Evolutionary conservation across 2,329 filamentous ascomycete genomes (phyloP), one percentile per base, ranked within the genome.

Genomic region (Colletotrichum sansevieriae): DNA sequence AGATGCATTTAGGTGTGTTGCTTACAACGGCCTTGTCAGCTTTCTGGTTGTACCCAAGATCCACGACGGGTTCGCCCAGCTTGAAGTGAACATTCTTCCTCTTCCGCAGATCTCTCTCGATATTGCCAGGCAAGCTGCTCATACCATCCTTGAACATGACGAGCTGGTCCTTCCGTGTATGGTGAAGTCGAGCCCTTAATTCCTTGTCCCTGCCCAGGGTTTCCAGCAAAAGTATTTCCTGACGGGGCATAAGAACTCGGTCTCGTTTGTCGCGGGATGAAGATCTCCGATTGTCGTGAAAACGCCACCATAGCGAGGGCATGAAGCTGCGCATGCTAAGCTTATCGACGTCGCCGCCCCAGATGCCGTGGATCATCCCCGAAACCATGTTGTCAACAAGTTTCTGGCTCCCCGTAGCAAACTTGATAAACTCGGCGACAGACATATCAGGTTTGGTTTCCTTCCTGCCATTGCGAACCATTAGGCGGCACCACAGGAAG

Each of bases 321-420:
- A 79, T 72, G 10, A 90, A 82, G 58, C 88, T 89, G 73, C 88
- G 89, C 55, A 88, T 89, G 78, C 94, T 97, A 58, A 98, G 83
- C 76, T 91, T 86, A 77, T 92, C 89, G 55, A 97, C 88, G 79
- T 98, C 92, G 5, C 96, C 96, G 22, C 95, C 96, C 78, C 97
- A 97, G 67, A 98, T 94, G 47, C 96, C 96, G 78, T 98, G 96
- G 61, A 94, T 75, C 75, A 90, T 81, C 59, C 91, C 94, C 5
- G 94, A 97, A 7, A 89, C 80, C 18, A 97, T 62, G 74, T 97
- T 95, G 73, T 96, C 85, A 13, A 89, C 88, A 7, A 92, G 71
- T 39, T 83, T 78, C 22, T 84, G 81, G 49, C 85, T 83, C 4
- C 79, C 79, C 15, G 90, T 77, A 8, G 88, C 79, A 35, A 88